Percentiles rank a stretch among this genome's conserved stretches.
Evolutionary conservation across 257 asterid species (phyloP).

Genomic region (Gentiana dahurica): DNA sequence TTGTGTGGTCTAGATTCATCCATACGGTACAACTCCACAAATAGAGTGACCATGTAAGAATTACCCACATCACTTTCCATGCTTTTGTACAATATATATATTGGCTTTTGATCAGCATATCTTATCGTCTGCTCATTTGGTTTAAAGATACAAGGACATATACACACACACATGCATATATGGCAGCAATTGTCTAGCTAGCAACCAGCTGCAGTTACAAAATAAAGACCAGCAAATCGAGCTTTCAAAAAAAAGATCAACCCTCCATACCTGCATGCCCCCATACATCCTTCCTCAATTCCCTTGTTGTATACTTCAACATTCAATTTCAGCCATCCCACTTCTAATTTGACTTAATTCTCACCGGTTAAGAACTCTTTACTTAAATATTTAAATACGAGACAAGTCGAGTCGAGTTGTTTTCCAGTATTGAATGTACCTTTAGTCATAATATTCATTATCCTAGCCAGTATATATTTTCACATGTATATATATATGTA

Average conservation of each 20-base stretch:
- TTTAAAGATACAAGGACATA: background rate
- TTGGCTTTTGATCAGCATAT: conserved; percentile 21
- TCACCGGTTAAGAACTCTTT: background rate
- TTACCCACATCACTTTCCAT: too few relatives aligned
- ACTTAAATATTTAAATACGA: too few relatives aligned
- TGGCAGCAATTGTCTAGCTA: conserved; percentile 12
- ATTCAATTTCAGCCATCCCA: background rate
- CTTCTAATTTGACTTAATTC: background rate
- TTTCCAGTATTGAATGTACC: too few relatives aligned
- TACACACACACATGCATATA: background rate
- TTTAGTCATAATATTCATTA: too few relatives aligned
- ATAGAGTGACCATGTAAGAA: too few relatives aligned
- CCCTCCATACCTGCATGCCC: conserved; percentile 20
- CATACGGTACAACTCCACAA: too few relatives aligned
- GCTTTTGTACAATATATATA: too few relatives aligned
- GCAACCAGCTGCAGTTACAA: background rate
- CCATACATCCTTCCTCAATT: conserved; percentile 37
- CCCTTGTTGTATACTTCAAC: conserved; percentile 1
- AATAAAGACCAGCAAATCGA: conserved; percentile 8
- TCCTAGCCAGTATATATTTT: too few relatives aligned
- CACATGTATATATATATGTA: too few relatives aligned
- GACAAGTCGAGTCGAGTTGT: too few relatives aligned
- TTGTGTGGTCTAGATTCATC: too few relatives aligned
- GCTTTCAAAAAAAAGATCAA: conserved; percentile 8
- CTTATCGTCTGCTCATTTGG: conserved; percentile 31